Evolutionary conservation across 148 eudicot genomes (phyloP).

Genomic region (Rhododendron ovatum): DNA sequence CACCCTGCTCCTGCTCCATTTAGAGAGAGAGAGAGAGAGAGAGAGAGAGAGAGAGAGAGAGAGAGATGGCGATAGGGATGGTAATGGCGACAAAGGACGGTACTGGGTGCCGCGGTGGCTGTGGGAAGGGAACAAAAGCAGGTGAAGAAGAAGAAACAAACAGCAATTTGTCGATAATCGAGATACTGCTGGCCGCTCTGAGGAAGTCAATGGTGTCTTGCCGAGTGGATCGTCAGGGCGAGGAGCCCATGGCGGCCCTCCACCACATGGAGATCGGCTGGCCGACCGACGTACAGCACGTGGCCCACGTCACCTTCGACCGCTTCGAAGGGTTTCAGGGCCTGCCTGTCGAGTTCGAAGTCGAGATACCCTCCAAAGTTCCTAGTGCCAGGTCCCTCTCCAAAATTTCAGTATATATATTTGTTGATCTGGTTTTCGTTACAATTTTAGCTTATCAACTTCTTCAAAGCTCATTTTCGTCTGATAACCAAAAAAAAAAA

Average conservation of each 20-base stretch:
- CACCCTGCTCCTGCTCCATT: neutral
- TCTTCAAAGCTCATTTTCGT: neutral
- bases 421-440: neutral
- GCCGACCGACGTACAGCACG: constrained; percentile 86
- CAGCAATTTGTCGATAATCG: constrained; percentile 36
- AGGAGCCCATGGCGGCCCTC: constrained; percentile 37
- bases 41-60: constrained; percentile 12
- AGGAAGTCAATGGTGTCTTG: constrained; percentile 55
- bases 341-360: constrained; percentile 68
- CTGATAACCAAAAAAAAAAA: too few species aligned
- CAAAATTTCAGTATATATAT: neutral
- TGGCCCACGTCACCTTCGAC: constrained; percentile 93
- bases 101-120: constrained; percentile 15
- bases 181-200: constrained; percentile 38
- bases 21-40: constrained; percentile 6
- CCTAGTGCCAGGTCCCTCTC: constrained; percentile 77
- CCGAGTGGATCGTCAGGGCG: constrained; percentile 31
- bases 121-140: constrained; percentile 14
- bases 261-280: constrained; percentile 88
- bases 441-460: neutral
- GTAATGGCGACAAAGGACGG: constrained; percentile 39
- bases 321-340: constrained; percentile 85
- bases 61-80: constrained; percentile 33
- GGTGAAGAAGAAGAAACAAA: constrained; percentile 18
- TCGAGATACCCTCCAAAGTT: constrained; percentile 62